Conservation (phyloP, 768 basidiomycete species). For the Crepidotus variabilis region DNA sequence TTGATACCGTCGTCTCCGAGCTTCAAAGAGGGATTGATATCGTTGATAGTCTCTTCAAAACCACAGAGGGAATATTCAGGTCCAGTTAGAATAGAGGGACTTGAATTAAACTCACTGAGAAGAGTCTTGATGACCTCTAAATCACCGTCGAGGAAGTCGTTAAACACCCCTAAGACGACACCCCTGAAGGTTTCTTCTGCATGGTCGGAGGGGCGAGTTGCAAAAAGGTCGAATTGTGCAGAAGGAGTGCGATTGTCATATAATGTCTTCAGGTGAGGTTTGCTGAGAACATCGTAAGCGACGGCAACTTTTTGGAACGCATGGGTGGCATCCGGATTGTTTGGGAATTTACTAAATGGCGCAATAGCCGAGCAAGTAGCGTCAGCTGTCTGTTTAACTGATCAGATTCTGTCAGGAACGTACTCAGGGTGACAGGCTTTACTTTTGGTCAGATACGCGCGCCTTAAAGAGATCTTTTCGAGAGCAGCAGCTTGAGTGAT, state of each 20-base stretch:
- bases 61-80: neutral
- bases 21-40: conserved; percentile 74
- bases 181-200: conserved; percentile 80
- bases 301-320: conserved; percentile 87
- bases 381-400: neutral
- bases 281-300: conserved; percentile 78
- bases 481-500: conserved; percentile 43
- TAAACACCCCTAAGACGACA: conserved; percentile 71
- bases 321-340: conserved; percentile 70
- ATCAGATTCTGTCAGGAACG: conserved; percentile 23
- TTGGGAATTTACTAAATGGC: conserved; percentile 67
- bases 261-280: conserved; percentile 59
- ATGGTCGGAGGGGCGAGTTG: conserved; percentile 45
- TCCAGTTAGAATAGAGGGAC: neutral
- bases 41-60: conserved; percentile 63
- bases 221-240: conserved; percentile 50
- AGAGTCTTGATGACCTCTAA: conserved; percentile 79
- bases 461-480: conserved; percentile 61
- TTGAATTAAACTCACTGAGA: conserved; percentile 49
- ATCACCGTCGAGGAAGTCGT: conserved; percentile 83
- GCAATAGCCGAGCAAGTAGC: neutral
- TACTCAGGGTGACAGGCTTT: conserved; percentile 85
- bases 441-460: conserved; percentile 76
- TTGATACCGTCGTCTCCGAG: conserved; percentile 79
- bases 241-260: conserved; percentile 61